Evolutionary conservation across 169 alveolate genomes (phyloP).

Genomic region (Cyclospora cayetanensis): DNA sequence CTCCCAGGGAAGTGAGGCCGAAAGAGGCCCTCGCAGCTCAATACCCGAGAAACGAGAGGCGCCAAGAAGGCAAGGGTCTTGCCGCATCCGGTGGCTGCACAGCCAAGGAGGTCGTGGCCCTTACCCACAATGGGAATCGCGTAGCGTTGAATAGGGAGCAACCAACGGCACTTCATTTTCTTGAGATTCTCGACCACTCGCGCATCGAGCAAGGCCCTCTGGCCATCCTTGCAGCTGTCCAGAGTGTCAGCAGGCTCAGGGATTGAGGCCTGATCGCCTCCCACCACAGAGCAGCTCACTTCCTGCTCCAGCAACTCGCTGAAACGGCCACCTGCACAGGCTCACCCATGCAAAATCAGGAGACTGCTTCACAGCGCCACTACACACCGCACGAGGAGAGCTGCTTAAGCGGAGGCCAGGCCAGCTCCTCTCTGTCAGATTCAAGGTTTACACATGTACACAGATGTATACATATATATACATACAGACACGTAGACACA

Average conservation of each 20-base stretch:
- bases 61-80: slow-evolving; percentile 40
- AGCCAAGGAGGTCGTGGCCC: slow-evolving; percentile 21
- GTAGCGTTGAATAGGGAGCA: slow-evolving; percentile 30
- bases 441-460: too few species aligned
- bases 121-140: slow-evolving; percentile 25
- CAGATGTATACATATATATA: too few species aligned
- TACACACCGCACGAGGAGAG: too few species aligned
- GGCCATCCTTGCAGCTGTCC: not conserved
- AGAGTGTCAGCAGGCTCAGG: not conserved
- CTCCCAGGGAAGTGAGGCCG: slow-evolving; percentile 58
- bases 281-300: not conserved
- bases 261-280: not conserved
- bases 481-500: too few species aligned
- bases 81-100: slow-evolving; percentile 49
- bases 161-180: slow-evolving; percentile 22
- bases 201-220: not conserved
- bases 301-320: slow-evolving; percentile 2
- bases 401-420: too few species aligned
- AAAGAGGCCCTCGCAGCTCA: not conserved
- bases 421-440: too few species aligned
- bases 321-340: not conserved
- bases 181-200: not conserved
- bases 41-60: slow-evolving; percentile 12
- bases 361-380: not conserved
- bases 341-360: too few species aligned